Evolutionary conservation across 805 yeast genomes (phyloP), one percentile per base, ranked within the genome.

Genomic region (Limtongia smithiae): DNA sequence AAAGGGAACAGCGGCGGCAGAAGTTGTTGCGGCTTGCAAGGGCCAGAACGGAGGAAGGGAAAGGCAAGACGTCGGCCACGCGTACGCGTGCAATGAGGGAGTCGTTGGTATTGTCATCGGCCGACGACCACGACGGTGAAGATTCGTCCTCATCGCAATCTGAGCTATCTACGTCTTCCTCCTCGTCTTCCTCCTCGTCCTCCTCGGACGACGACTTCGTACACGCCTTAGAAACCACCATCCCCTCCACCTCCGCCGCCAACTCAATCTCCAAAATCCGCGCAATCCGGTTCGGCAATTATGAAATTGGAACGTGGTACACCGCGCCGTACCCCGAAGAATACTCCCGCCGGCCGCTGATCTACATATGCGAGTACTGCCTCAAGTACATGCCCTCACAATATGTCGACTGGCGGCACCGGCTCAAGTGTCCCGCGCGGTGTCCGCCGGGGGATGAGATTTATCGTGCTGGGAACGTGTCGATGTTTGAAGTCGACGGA

Each of bases 391-490:
- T 81, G 79, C 75, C 75, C 33, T 81, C 89, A 0, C 81, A 83
- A 14, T 81, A 76, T 57, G 79, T 82, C 0, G 73, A 79, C 44
- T 71, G 75, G 57, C 72, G 97, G 24, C 98, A 93, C 66, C 51
- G 71, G 52, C 59, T 80, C 52, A 90, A 91, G 63, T 93, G 97
- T 66, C 76, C 75, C 27, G 68, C 76, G 44, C 70, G 68, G 41
- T 82, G 77, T 57, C 97, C 97, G 1, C 97, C 97, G 0, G 97
- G 97, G 0, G 81, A 80, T 63, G 96, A 91, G 61, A 85, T 91
- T 21, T 93, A 93, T 62, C 74, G 96, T 45, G 84, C 84, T 58
- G 81, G 79, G 46, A 65, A 74, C 56, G 70, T 74, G 20, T 80
- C 94, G 39, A 75, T 93, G 33, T 93, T 90, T 78, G 97, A 93